Base-by-base conservation (phyloP, 768 basidiomycete genomes). In the Floccularia luteovirens region DNA sequence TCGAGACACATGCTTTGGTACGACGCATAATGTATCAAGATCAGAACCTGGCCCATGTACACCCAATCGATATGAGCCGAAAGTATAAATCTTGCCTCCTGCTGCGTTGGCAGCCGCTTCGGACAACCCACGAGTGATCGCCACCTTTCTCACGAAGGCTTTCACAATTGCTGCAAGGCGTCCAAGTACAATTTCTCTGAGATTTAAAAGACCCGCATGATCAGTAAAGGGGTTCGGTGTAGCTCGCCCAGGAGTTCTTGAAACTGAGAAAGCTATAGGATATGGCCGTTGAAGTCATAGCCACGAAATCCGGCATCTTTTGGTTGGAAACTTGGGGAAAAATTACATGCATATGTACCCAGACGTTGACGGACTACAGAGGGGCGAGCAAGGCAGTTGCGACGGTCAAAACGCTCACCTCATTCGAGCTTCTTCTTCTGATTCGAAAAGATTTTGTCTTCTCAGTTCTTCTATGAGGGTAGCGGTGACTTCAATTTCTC, bases 1-100 rank as follows among this genome's bases (percentile, higher is more conserved):
- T 47, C 91, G 75, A 41, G 83, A 86, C 41, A 98, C 86, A 61
- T 97, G 92, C 60, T 93, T 90, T 5, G 96, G 96, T 25, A 94
- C 96, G 24, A 98, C 94, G 56, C 90, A 88, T 16, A 99, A 66
- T n/a, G 93, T 96, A 68, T 99, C 96, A 58, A 99, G 97, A 75
- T 99, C 94, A 36, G 84, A 73, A 2, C 90, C 87, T 24, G 94
- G 96, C 10, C 90, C 90, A 61, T 98, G 96, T 16, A 98, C 96
- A 43, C 96, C 96, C 36, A 99, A 68, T 52, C 96, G 85, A 70
- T 97, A 98, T 38, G 93, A 97, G 30, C 96, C 96, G 60, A 94
- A 99, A 5, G 96, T 98, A 61, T 91, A 99, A 58, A 99, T 98
- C 70, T 98, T 94, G 48, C 93, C 96, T 38, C 96, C 96, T 6